Evolutionary conservation across 768 basidiomycete species (phyloP).

Genomic region (Mycena venus): DNA sequence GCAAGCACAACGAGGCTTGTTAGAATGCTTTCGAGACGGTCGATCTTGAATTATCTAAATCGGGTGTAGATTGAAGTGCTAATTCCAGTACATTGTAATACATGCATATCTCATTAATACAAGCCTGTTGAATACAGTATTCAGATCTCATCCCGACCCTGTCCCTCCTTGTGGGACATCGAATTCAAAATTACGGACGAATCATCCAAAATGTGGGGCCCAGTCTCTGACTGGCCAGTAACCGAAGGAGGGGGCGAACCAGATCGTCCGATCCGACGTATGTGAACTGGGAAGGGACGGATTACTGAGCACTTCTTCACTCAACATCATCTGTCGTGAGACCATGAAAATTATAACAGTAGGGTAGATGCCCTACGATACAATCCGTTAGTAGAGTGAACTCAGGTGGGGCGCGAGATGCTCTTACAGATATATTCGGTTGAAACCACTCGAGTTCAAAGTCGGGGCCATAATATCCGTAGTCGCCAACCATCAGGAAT

Average conservation of each 20-base stretch:
- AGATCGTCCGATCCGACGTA: conserved; percentile 15
- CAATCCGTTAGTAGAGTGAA: background rate
- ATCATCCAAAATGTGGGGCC: background rate
- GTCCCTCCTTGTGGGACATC: background rate
- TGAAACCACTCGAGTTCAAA: conserved; percentile 34
- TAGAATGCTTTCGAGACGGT: too few relatives aligned
- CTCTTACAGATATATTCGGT: conserved; percentile 27
- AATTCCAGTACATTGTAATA: too few relatives aligned
- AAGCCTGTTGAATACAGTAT: too few relatives aligned
- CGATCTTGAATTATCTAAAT: too few relatives aligned
- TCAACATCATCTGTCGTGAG: conserved; percentile 28
- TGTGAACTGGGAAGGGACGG: background rate
- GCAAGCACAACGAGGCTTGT: too few relatives aligned
- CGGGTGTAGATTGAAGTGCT: too few relatives aligned
- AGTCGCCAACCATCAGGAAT: conserved; percentile 31
- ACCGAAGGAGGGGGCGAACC: background rate
- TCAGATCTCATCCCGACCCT: background rate
- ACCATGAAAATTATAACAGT: conserved; percentile 35
- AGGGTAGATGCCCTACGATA: conserved; percentile 31
- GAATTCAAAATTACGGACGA: conserved; percentile 7
- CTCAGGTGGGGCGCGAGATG: too few relatives aligned
- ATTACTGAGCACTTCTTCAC: conserved; percentile 15
- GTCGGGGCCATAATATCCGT: conserved; percentile 27
- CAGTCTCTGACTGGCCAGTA: background rate
- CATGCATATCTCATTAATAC: too few relatives aligned